Conservation (phyloP, 1,139 yeast genomes). For the Candida sanyaensis region DNA sequence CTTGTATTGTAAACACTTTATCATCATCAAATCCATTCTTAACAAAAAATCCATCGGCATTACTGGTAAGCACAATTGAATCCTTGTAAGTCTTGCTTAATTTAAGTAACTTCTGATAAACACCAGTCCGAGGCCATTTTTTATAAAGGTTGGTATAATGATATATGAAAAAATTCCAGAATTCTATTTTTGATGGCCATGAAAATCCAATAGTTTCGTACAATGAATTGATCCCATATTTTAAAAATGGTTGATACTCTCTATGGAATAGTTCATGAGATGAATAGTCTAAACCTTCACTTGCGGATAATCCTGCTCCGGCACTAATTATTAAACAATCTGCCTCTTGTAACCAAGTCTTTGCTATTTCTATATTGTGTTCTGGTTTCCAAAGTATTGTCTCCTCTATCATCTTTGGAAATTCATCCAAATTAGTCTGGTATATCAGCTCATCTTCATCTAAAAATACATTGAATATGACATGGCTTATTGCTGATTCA, state of each 20-base stretch:
- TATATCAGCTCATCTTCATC: conserved; percentile 8
- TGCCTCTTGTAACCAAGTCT: conserved; percentile 4
- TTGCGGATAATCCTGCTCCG: conserved; percentile 13
- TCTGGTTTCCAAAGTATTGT: background rate
- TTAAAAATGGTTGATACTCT: conserved; percentile 9
- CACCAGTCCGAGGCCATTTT: conserved; percentile 9
- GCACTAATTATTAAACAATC: conserved; percentile 9
- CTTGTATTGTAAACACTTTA: conserved; percentile 11
- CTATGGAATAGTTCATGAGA: conserved; percentile 7
- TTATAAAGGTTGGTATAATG: conserved; percentile 9
- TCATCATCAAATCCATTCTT: conserved; percentile 11
- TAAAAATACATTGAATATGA: conserved; percentile 10
- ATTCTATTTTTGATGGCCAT: conserved; percentile 10
- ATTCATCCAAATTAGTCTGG: background rate
- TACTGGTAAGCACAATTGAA: conserved; percentile 12
- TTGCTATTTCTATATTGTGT: conserved; percentile 3
- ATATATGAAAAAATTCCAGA: conserved; percentile 14
- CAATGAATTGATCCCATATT: conserved; percentile 7
- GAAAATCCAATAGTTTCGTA: conserved; percentile 11
- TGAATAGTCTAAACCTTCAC: conserved; percentile 10
- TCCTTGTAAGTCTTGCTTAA: conserved; percentile 1
- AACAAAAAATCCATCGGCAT: conserved; percentile 14
- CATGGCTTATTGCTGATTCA: conserved; percentile 5
- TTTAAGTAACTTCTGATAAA: conserved; percentile 7
- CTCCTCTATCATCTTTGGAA: background rate